A percentile compares a stretch with the other conserved stretches of the same genome.
These are phyloP conservation scores for Dactylis glomerata DNA, from an alignment of 176 grass and related monocot species.

Conservation along the genomic window DNA sequence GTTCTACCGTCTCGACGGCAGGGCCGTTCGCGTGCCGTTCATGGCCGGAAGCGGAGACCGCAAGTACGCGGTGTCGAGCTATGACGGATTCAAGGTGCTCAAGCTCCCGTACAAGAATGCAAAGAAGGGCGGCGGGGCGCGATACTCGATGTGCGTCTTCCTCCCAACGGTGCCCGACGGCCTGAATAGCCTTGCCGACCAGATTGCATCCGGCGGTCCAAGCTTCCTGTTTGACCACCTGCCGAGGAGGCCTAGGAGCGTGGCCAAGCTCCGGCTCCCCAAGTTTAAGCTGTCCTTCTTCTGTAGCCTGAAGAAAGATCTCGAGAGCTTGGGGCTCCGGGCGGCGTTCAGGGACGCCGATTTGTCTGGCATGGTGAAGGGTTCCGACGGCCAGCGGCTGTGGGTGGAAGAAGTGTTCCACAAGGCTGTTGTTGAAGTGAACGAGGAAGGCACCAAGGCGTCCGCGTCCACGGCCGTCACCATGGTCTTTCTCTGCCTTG, in stretches of 20 bases:
- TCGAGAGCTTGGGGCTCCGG: background rate
- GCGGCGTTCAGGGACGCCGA: background rate
- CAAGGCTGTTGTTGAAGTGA: background rate
- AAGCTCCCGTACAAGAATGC: background rate
- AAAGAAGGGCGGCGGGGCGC: background rate
- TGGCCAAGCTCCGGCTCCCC: background rate
- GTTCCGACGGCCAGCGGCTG: background rate
- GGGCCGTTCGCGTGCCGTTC: background rate
- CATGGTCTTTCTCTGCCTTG: background rate
- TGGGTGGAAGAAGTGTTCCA: background rate
- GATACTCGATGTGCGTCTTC: conserved; percentile 22
- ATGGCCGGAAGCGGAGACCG: background rate
- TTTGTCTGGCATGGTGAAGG: background rate
- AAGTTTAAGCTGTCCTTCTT: conserved; percentile 7
- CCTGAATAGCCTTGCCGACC: background rate
- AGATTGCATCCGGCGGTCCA: background rate
- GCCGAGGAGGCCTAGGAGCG: background rate
- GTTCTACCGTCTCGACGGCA: conserved; percentile 17
- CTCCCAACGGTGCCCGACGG: background rate
- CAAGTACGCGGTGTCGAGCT: background rate
- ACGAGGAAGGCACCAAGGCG: background rate
- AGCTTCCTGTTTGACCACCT: background rate
- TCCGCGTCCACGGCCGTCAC: background rate
- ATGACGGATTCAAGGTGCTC: background rate
- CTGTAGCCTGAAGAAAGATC: background rate